These are phyloP conservation scores for Aspergillus haitiensis DNA, from an alignment of 495 filamentous ascomycete genomes.

Conservation along the genomic window DNA sequence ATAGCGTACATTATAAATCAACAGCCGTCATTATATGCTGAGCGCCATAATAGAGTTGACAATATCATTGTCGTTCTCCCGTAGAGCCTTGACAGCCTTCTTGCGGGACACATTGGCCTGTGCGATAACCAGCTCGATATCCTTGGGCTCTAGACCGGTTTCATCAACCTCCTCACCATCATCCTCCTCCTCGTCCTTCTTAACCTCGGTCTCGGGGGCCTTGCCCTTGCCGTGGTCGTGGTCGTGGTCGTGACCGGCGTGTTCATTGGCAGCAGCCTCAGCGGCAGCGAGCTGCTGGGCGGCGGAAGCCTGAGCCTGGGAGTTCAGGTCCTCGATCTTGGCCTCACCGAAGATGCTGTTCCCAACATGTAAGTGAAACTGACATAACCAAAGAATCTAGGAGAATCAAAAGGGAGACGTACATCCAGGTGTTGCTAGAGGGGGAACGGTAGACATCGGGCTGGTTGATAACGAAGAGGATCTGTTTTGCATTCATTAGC, in stretches of 20 bases:
- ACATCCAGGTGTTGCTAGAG: slow-evolving; percentile 99
- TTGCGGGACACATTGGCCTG: slow-evolving; percentile 94
- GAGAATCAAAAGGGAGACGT: slow-evolving; percentile 39
- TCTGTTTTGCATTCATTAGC: slow-evolving; percentile 52
- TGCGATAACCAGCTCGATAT: slow-evolving; percentile 98
- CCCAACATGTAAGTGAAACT: slow-evolving; percentile 25
- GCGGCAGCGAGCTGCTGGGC: slow-evolving; percentile 85
- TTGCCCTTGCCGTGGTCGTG: slow-evolving; percentile 79
- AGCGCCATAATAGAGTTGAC: slow-evolving; percentile 99
- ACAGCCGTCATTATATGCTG: slow-evolving; percentile 68
- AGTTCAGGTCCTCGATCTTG: slow-evolving; percentile 99
- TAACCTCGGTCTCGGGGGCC: slow-evolving; percentile 67
- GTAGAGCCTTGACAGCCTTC: slow-evolving; percentile 97
- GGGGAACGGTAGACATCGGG: slow-evolving; percentile 99
- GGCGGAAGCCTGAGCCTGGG: slow-evolving; percentile 89
- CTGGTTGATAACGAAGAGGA: slow-evolving; percentile 99
- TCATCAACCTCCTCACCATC: slow-evolving; percentile 96
- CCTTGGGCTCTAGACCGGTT: slow-evolving; percentile 91
- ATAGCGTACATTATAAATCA: slow-evolving; percentile 19
- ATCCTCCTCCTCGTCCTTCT: slow-evolving; percentile 89
- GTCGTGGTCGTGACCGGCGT: slow-evolving; percentile 72
- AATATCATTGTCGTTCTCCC: slow-evolving; percentile 99
- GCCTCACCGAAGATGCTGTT: slow-evolving; percentile 97
- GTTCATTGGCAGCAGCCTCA: slow-evolving; percentile 76
- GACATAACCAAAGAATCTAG: background rate